Percentiles rank a stretch among this genome's conserved stretches.
These are phyloP conservation scores for Syzygium grande DNA, from an alignment of 345 rosid genomes.

Conservation along the genomic window DNA sequence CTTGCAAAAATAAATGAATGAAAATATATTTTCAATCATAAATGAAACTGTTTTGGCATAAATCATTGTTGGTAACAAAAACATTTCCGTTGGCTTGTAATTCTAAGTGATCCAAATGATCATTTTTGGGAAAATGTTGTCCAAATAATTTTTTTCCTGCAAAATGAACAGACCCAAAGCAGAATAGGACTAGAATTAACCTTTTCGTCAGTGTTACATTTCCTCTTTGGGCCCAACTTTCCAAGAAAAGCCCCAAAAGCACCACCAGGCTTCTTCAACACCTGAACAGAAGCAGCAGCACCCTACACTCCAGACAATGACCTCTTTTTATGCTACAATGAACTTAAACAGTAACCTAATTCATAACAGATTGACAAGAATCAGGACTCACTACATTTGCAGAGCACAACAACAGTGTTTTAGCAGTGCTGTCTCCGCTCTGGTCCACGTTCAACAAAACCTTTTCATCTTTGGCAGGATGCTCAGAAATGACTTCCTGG, in stretches of 20 bases:
- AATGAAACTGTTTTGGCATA: neutral
- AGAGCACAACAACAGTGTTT: slow-evolving; percentile 16
- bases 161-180: neutral
- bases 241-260: slow-evolving; percentile 54
- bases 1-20: neutral
- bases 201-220: slow-evolving; percentile 29
- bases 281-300: slow-evolving; percentile 43
- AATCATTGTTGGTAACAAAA: neutral
- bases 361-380: neutral
- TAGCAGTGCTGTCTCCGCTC: neutral
- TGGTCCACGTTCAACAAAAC: neutral
- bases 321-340: slow-evolving; percentile 3
- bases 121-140: neutral
- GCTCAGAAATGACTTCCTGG: neutral
- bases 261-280: slow-evolving; percentile 47
- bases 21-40: neutral
- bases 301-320: slow-evolving; percentile 24
- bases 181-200: slow-evolving; percentile 13
- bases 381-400: slow-evolving; percentile 21
- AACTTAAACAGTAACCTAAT: neutral
- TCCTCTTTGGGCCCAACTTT: slow-evolving; percentile 30
- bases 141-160: neutral
- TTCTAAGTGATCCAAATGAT: neutral
- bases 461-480: neutral
- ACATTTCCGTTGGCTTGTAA: neutral